A percentile compares a stretch with the other conserved stretches of the same genome.
These are phyloP conservation scores for Parachlorella kessleri DNA, from an alignment of 139 green algal genomes.

Conservation along the genomic window DNA sequence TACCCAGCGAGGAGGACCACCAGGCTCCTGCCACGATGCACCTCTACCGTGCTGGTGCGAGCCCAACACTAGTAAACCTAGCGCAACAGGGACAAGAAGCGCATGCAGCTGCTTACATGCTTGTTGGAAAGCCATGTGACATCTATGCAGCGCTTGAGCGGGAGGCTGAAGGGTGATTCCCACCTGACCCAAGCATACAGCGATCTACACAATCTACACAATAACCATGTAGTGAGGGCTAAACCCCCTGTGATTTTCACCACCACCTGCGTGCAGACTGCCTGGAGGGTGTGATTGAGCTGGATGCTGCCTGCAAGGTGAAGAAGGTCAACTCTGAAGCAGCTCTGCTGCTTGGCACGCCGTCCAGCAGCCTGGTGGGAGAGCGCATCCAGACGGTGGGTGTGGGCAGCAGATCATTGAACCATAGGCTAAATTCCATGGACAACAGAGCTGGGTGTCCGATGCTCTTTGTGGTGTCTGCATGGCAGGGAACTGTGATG, in stretches of 20 bases:
- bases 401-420: too few relatives aligned
- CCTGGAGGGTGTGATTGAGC: conserved; percentile 10
- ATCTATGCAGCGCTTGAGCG: background rate
- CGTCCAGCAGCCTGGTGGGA: background rate
- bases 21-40: background rate
- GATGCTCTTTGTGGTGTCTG: too few relatives aligned
- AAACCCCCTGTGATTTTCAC: too few relatives aligned
- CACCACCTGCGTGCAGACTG: background rate
- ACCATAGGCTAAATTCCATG: too few relatives aligned
- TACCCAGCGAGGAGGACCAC: background rate
- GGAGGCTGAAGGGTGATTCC: background rate
- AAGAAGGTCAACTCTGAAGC: background rate
- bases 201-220: too few relatives aligned
- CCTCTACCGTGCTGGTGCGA: conserved; percentile 9
- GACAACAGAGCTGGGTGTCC: too few relatives aligned
- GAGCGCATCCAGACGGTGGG: conserved; percentile 13
- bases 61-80: background rate
- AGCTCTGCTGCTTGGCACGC: background rate
- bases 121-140: background rate
- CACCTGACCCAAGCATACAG: background rate
- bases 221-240: too few relatives aligned
- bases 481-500: too few relatives aligned
- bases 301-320: background rate
- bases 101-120: too few relatives aligned
- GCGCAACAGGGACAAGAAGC: background rate